Conservation (phyloP, 1,139 yeast species). For the Debaryomycetaceae sp. region DNA sequence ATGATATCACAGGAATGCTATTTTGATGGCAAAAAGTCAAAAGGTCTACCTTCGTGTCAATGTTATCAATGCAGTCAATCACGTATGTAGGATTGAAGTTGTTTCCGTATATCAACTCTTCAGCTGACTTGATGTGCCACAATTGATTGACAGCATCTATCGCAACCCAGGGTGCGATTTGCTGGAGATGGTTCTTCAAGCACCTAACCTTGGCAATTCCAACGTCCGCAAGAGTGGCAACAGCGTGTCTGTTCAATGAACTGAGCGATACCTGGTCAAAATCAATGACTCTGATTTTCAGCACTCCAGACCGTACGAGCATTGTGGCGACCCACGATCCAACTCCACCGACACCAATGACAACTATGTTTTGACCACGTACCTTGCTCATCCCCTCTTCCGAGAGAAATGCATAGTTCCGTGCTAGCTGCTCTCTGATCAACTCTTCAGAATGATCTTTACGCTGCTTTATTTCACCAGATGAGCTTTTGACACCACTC, state of each 20-base stretch:
- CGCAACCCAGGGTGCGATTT: slow-evolving; percentile 88
- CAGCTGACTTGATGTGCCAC: slow-evolving; percentile 68
- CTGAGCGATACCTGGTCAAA: slow-evolving; percentile 94
- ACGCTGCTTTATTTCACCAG: slow-evolving; percentile 5
- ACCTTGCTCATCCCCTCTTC: slow-evolving; percentile 78
- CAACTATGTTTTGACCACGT: slow-evolving; percentile 69
- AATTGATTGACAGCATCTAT: slow-evolving; percentile 74
- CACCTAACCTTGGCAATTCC: slow-evolving; percentile 87
- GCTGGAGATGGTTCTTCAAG: slow-evolving; percentile 56
- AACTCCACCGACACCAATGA: slow-evolving; percentile 98
- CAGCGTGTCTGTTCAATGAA: slow-evolving; percentile 90
- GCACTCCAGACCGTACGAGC: slow-evolving; percentile 88
- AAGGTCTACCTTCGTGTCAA: slow-evolving; percentile 90
- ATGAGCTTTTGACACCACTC: neutral
- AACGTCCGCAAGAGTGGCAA: slow-evolving; percentile 83
- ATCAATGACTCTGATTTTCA: slow-evolving; percentile 74
- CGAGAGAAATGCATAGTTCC: slow-evolving; percentile 89
- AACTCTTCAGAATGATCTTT: slow-evolving; percentile 62
- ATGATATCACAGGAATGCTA: slow-evolving; percentile 64
- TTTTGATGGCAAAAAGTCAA: slow-evolving; percentile 66
- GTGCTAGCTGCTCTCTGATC: slow-evolving; percentile 84
- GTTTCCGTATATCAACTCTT: slow-evolving; percentile 52
- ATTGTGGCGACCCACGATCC: slow-evolving; percentile 96
- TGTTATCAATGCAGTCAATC: slow-evolving; percentile 93
- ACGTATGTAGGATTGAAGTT: slow-evolving; percentile 65